phyloP scores from a whole-genome alignment of 2,329 filamentous ascomycete species.

The Huntiella savannae region DNA sequence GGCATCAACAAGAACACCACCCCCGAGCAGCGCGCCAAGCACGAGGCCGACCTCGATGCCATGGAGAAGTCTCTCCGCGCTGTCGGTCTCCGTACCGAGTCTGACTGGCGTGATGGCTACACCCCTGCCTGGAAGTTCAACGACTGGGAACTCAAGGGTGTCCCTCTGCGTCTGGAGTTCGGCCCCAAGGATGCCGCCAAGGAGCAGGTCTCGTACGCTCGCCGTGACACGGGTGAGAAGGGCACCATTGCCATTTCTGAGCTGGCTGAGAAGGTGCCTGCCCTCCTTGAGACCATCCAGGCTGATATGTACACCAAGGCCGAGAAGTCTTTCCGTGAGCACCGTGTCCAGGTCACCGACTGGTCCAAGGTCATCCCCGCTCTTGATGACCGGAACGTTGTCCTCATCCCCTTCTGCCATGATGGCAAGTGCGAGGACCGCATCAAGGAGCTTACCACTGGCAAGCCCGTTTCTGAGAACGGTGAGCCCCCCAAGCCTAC shows the following conservation, averaged over 20 bases:
- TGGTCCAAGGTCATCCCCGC: slow-evolving; percentile 87
- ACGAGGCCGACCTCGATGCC: slow-evolving; percentile 56
- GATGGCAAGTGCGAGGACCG: slow-evolving; percentile 71
- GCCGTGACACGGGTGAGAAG: slow-evolving; percentile 77
- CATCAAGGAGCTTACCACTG: slow-evolving; percentile 81
- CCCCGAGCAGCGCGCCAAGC: slow-evolving; percentile 56
- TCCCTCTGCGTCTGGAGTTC: slow-evolving; percentile 85
- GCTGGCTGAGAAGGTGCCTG: slow-evolving; percentile 53
- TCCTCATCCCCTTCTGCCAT: slow-evolving; percentile 79
- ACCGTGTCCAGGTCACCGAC: slow-evolving; percentile 62
- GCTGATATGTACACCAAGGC: slow-evolving; percentile 61
- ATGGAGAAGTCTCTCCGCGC: slow-evolving; percentile 51
- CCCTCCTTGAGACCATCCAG: slow-evolving; percentile 79
- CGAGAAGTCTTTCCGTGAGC: slow-evolving; percentile 55
- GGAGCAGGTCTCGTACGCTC: slow-evolving; percentile 64
- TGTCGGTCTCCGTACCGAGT: slow-evolving; percentile 57
- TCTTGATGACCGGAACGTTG: slow-evolving; percentile 79
- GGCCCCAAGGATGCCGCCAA: slow-evolving; percentile 86
- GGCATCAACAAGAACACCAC: slow-evolving; percentile 79
- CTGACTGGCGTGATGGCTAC: slow-evolving; percentile 79
- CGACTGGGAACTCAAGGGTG: slow-evolving; percentile 93
- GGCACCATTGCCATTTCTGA: slow-evolving; percentile 57
- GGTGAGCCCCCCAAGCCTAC: slow-evolving; percentile 36
- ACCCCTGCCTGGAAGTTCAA: slow-evolving; percentile 96
- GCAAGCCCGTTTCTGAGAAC: slow-evolving; percentile 39